These are phyloP conservation scores for Populus pruinosa DNA, from an alignment of 345 rosid genomes.

Conservation along the genomic window DNA sequence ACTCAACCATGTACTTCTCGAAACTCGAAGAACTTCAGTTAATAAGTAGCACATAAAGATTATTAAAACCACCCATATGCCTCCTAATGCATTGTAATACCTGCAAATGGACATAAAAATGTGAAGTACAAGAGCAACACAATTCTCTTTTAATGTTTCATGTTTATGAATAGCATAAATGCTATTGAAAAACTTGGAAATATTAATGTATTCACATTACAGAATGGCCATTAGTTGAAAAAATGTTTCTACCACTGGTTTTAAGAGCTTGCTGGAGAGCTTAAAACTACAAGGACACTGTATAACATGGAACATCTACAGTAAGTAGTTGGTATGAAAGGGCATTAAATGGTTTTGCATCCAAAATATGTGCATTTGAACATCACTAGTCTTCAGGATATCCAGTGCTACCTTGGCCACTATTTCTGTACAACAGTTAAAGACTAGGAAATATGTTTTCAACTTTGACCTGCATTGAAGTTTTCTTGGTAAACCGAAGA, in stretches of 20 bases:
- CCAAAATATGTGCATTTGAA: not conserved
- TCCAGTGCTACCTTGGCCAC: not conserved
- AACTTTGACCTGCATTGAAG: not conserved
- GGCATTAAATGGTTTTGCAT: not conserved
- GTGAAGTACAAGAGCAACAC: not conserved
- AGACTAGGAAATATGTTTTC: not conserved
- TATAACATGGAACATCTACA: not conserved
- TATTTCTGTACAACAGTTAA: not conserved
- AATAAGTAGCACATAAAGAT: slow-evolving; percentile 67
- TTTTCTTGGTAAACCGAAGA: not conserved
- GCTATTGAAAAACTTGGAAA: not conserved
- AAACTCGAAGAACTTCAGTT: slow-evolving; percentile 82
- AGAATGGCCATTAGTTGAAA: not conserved
- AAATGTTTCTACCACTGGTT: not conserved
- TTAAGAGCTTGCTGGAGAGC: not conserved
- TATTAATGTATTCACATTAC: not conserved
- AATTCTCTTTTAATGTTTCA: not conserved
- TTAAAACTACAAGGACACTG: not conserved
- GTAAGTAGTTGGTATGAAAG: not conserved
- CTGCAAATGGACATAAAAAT: slow-evolving; percentile 36
- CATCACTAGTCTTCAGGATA: not conserved
- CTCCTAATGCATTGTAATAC: slow-evolving; percentile 93
- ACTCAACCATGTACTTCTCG: slow-evolving; percentile 95
- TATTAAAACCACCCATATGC: slow-evolving; percentile 72
- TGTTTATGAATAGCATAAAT: no score